phyloP scores from a whole-genome alignment of 768 basidiomycete species.

The Phylloporus sp. region DNA sequence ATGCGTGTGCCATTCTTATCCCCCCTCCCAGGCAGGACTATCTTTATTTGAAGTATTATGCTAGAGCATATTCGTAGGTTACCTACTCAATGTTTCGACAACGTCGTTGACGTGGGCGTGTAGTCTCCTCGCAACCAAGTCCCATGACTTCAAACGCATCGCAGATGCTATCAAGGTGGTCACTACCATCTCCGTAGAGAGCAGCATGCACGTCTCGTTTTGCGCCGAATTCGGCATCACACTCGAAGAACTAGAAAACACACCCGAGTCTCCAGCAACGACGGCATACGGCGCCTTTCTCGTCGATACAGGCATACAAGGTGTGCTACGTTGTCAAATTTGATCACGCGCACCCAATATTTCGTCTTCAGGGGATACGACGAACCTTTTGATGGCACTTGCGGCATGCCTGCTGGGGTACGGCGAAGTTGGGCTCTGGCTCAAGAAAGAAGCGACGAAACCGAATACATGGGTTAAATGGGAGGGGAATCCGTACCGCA shows the following conservation, averaged over 20 bases:
- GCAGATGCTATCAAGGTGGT: conserved; percentile 60
- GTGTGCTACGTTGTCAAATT: conserved; percentile 25
- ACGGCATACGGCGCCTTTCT: conserved; percentile 87
- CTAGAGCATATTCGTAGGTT: conserved; percentile 69
- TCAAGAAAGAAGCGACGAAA: conserved; percentile 52
- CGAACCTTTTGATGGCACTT: conserved; percentile 73
- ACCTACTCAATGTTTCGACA: neutral
- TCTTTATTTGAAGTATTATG: conserved; percentile 77
- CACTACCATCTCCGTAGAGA: conserved; percentile 62
- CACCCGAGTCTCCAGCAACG: conserved; percentile 66
- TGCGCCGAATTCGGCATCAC: conserved; percentile 70
- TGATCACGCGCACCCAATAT: neutral
- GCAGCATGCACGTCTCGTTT: conserved; percentile 64
- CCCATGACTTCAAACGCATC: conserved; percentile 59
- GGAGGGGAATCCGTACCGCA: conserved; percentile 69
- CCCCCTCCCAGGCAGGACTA: conserved; percentile 67
- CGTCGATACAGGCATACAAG: conserved; percentile 71
- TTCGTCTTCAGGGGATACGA: conserved; percentile 52
- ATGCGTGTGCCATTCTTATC: neutral
- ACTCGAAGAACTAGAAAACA: conserved; percentile 52
- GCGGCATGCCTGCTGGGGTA: conserved; percentile 88
- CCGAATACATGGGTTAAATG: conserved; percentile 50
- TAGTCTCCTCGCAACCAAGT: conserved; percentile 78
- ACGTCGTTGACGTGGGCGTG: neutral
- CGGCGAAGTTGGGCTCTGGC: conserved; percentile 86